Evolutionary conservation across 768 basidiomycete genomes (phyloP), one percentile per base, ranked within the genome.

Genomic region (Kwoniella heveanensis): DNA sequence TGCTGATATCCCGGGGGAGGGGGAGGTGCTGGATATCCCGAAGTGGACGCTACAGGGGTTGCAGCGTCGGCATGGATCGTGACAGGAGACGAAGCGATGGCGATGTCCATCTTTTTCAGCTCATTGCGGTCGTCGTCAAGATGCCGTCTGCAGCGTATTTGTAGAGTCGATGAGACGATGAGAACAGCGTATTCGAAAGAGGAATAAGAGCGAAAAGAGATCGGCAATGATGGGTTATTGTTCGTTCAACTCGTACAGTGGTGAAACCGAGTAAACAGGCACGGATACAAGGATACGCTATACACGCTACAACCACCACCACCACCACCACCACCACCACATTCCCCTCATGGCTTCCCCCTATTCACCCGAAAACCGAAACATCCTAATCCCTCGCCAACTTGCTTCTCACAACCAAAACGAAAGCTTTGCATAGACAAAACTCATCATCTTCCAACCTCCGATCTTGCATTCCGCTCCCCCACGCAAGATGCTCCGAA

Each of bases 71-170:
- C 37, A 22, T 54, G 60, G 21, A 48, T 25, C 8, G 52, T 13
- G 2, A n/a, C 39, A 13, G 60, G 60, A 7, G 60, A 61, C 6
- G 60, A 61, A 26, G 60, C 37, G 12, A 54, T 47, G 25, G 60
- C 60, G 32, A 61, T 46, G 12, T 61, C 60, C 52, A 61, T 53
- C 27, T 54, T 21, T 46, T 17, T 51, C 26, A 26, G 36, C 4
- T 53, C 29, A 46, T 46, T 13, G 25, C 21, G 44, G 19, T 62
- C 26, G 52, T n/a, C n/a, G n/a, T n/a, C n/a, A n/a, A n/a, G n/a
- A n/a, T n/a, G n/a, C n/a, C n/a, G n/a, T n/a, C n/a, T n/a, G n/a
- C n/a, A n/a, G n/a, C n/a, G n/a, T n/a, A n/a, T n/a, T n/a, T n/a
- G n/a, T n/a, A n/a, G n/a, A n/a, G 52, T 30, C 6, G 32, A 36